Percentiles rank a stretch among this genome's conserved stretches.
Evolutionary conservation across 805 yeast species (phyloP).

Genomic region (Candida vaughaniae): DNA sequence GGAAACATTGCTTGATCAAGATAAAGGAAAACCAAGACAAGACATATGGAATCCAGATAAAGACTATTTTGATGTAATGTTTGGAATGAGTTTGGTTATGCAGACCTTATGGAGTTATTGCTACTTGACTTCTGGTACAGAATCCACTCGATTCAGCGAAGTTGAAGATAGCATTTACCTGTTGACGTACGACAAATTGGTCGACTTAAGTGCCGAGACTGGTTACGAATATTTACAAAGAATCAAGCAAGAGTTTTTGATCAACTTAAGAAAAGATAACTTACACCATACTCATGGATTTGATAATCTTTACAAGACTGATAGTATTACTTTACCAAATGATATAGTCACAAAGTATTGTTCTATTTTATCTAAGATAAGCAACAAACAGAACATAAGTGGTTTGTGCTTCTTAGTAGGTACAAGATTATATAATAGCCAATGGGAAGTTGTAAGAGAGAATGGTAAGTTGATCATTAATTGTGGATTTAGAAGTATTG

Average conservation of each 20-base stretch:
- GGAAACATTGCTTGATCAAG: conserved; percentile 30
- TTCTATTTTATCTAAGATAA: conserved; percentile 29
- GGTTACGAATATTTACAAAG: conserved; percentile 37
- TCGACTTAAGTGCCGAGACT: conserved; percentile 32
- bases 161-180: conserved; percentile 14
- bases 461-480: conserved; percentile 42
- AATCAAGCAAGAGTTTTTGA: conserved; percentile 32
- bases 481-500: conserved; percentile 41
- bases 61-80: conserved; percentile 38
- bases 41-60: conserved; percentile 30
- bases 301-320: conserved; percentile 13
- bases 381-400: conserved; percentile 37
- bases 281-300: conserved; percentile 25
- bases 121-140: conserved; percentile 29
- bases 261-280: conserved; percentile 23
- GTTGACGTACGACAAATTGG: conserved; percentile 23
- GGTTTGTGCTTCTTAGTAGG: conserved; percentile 44
- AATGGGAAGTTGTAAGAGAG: conserved; percentile 43
- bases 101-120: conserved; percentile 42
- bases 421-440: conserved; percentile 33
- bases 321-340: conserved; percentile 19
- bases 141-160: conserved; percentile 14
- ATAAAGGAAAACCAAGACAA: conserved; percentile 1
- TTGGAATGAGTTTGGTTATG: conserved; percentile 36
- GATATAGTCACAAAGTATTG: conserved; percentile 33